Evolutionary conservation across 2,329 filamentous ascomycete genomes (phyloP), one percentile per base, ranked within the genome.

Genomic region (Knoxdaviesia proteae): DNA sequence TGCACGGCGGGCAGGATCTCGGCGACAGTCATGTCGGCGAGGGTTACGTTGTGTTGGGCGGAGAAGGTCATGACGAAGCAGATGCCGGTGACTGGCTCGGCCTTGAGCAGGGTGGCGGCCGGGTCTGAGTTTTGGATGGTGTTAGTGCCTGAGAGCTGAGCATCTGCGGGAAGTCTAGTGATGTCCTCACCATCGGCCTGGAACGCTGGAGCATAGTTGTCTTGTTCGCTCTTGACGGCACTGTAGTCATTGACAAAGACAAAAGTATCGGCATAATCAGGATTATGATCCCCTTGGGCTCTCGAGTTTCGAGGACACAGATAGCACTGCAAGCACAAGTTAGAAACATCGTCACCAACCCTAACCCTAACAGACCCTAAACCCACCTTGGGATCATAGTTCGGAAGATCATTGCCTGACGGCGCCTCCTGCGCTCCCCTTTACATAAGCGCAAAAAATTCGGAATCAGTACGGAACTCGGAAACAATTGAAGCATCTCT

Each of bases 31-130:
- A 98, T 83, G 56, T 98, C 90, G 48, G 90, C 88, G 32, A 98
- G 74, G 3, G 90, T 98, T 46, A 92, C 63, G 58, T 94, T 81
- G 61, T 98, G 90, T 49, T 77, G 77, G 3, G 84, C 77, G 6
- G 86, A 90, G 61, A 98, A 98, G 45, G 87, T 94, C 43, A 98
- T 71, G 44, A 98, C 90, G 60, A 93, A 96, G 66, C 90, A 98
- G 64, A 88, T 88, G 48, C 90, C 90, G 41, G 83, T 94, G 44
- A 93, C 87, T 6, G 84, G 69, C 55, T 92, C 76, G 30, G 84
- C 88, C 51, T 75, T 75, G 35, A 98, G 74, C 36, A 98, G 74
- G 32, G 79, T 66, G 6, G 77, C 77, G 41, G 83, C 77, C 34
- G 87, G 65, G 51, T 78, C 80, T 84, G 47, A 11, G n/a, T 0